Conservation (phyloP, 805 yeast species). For the Wickerhamiella brachini region DNA sequence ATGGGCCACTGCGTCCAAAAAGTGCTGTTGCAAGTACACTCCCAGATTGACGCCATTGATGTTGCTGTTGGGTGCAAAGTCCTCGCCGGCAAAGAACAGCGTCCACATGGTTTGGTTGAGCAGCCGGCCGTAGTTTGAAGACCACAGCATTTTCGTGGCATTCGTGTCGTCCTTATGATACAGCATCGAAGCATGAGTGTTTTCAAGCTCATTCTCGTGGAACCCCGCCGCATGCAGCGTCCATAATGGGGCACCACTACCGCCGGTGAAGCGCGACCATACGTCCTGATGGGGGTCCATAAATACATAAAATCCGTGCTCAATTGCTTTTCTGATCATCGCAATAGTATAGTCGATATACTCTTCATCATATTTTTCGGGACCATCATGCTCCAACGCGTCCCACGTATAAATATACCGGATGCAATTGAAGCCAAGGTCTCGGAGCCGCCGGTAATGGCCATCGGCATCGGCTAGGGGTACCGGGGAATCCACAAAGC, state of each 20-base stretch:
- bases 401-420: slow-evolving; percentile 84
- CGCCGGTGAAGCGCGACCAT: slow-evolving; percentile 85
- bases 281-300: slow-evolving; percentile 89
- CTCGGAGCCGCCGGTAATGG: slow-evolving; percentile 56
- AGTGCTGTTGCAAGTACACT: slow-evolving; percentile 55
- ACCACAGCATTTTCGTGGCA: slow-evolving; percentile 72
- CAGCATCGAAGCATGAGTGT: slow-evolving; percentile 66
- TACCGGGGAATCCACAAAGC: slow-evolving; percentile 71
- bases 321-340: slow-evolving; percentile 39
- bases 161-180: slow-evolving; percentile 37
- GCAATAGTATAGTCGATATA: slow-evolving; percentile 58
- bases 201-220: slow-evolving; percentile 39
- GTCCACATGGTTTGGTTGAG: slow-evolving; percentile 81
- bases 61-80: slow-evolving; percentile 58
- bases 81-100: slow-evolving; percentile 63
- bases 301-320: slow-evolving; percentile 62
- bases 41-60: slow-evolving; percentile 68
- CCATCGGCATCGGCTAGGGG: slow-evolving; percentile 55
- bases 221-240: slow-evolving; percentile 83
- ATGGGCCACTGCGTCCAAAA: slow-evolving; percentile 37
- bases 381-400: slow-evolving; percentile 78
- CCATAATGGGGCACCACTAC: slow-evolving; percentile 92
- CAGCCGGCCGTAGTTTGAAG: slow-evolving; percentile 64
- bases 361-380: slow-evolving; percentile 65
- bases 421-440: slow-evolving; percentile 70